Evolutionary conservation across 352 stramenopile genomes (phyloP).

Genomic region (Phytophthora syringae): DNA sequence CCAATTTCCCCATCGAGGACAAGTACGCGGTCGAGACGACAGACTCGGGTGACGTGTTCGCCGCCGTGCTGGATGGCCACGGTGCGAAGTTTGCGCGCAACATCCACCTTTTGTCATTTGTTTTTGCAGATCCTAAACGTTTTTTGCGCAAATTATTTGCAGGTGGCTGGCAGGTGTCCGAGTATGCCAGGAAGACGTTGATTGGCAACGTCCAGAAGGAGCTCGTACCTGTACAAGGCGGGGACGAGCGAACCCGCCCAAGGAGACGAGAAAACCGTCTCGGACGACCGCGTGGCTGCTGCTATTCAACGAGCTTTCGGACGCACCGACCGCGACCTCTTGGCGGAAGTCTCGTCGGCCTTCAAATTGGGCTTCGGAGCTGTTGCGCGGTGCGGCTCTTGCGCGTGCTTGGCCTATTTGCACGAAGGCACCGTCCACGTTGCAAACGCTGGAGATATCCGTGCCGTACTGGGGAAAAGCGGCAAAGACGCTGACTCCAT

Average conservation of each 20-base stretch:
- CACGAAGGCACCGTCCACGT: conserved; percentile 83
- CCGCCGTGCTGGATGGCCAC: conserved; percentile 91
- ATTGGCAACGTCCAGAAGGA: conserved; percentile 85
- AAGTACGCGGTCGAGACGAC: conserved; percentile 80
- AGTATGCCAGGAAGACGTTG: conserved; percentile 84
- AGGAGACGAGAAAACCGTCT: conserved; percentile 35
- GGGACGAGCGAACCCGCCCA: conserved; percentile 30
- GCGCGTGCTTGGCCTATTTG: conserved; percentile 84
- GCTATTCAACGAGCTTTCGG: conserved; percentile 87
- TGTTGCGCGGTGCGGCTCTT: conserved; percentile 89
- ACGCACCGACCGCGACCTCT: conserved; percentile 86
- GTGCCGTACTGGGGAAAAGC: conserved; percentile 74
- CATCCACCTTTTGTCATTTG: no score
- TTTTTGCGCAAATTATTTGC: neutral
- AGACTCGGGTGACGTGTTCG: conserved; percentile 82
- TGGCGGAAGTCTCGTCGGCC: conserved; percentile 77
- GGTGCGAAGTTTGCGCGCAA: conserved; percentile 55
- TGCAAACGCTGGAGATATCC: conserved; percentile 88
- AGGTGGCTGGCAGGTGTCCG: conserved; percentile 93
- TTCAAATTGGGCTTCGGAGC: conserved; percentile 93
- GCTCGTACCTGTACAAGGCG: conserved; percentile 58
- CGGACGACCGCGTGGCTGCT: conserved; percentile 59
- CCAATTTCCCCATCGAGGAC: conserved; percentile 83
- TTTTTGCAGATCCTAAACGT: neutral
- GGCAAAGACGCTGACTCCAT: conserved; percentile 46